Base-by-base conservation (phyloP, 1,284 basidiomycete species). In the Ganoderma multipileum region DNA sequence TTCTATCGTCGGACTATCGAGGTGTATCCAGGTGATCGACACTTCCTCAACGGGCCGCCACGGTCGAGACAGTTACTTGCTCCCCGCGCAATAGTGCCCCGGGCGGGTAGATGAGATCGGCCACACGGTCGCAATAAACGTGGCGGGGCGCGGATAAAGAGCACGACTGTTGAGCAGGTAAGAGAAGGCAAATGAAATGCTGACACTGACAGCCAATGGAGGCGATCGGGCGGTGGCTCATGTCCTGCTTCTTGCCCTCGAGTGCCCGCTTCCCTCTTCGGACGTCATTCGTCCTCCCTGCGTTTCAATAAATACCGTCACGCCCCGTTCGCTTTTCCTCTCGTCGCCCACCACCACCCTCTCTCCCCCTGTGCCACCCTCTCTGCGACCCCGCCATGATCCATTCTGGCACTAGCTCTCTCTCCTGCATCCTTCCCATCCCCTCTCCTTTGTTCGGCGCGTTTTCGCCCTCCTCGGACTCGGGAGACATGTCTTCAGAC, bases 401-500 rank as follows among this genome's bases (percentile, higher is more conserved):
- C 70, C 66, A 68, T 44, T 63, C 72, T 42, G 54, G 65, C 60
- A 38, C 74, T 54, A 42, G 61, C 54, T 52, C 68, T 55, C 61
- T 73, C 62, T 73, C 68, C 39, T 67, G 65, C 58, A 70, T 73
- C 63, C 75, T 75, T 66, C 78, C 78, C 12, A 71, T 64, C 23
- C 70, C 69, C 16, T 74, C 76, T n/a, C 75, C 77, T 60, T 68
- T 70, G 38, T 73, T 79, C 66, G 76, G 73, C 64, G 80, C 78
- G 70, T 76, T 78, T 57, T 81, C 82, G 33, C 80, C 78, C 23
- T 78, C 74, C 59, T 76, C 78, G 64, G 83, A 83, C 68, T 70
- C 78, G 59, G 79, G 76, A 61, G 81, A 81, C 71, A 76, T 76
- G 39, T 82, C 80, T 61, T 80, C 81, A 18, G 83, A 83, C 73